phyloP scores from a whole-genome alignment of 1,139 yeast species.

The Arxiozyma slooffiae region DNA sequence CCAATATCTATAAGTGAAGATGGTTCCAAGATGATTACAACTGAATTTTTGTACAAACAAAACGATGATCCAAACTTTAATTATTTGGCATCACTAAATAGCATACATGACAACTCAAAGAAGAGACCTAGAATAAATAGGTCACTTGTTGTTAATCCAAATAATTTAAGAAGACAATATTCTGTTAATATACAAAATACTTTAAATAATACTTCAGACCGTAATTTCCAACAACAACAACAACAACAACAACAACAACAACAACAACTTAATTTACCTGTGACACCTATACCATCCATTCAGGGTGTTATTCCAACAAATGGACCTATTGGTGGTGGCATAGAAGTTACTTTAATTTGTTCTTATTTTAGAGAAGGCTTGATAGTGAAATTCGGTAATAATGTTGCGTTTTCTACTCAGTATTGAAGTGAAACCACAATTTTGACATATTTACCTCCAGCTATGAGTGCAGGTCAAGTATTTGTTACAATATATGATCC shows the following conservation, averaged over 20 bases:
- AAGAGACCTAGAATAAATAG: constrained; percentile 2
- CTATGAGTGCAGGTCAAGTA: constrained; percentile 82
- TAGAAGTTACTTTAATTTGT: constrained; percentile 84
- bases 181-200: not conserved
- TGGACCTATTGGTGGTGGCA: constrained; percentile 93
- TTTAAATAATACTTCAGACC: not conserved
- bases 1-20: constrained; percentile 62
- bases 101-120: not conserved
- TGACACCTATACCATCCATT: constrained; percentile 41
- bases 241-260: too few species aligned
- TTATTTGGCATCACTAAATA: not conserved
- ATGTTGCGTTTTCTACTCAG: constrained; percentile 76
- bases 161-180: not conserved
- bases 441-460: constrained; percentile 88
- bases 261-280: not conserved
- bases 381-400: constrained; percentile 76
- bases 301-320: constrained; percentile 88
- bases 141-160: not conserved
- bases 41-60: not conserved
- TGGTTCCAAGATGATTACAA: constrained; percentile 2
- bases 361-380: constrained; percentile 76
- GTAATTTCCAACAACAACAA: not conserved
- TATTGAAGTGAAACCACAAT: constrained; percentile 95
- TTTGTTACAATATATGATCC: constrained; percentile 65
- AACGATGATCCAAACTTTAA: not conserved